Conservation (phyloP, 306 rosid species). For the Cercis canadensis region DNA sequence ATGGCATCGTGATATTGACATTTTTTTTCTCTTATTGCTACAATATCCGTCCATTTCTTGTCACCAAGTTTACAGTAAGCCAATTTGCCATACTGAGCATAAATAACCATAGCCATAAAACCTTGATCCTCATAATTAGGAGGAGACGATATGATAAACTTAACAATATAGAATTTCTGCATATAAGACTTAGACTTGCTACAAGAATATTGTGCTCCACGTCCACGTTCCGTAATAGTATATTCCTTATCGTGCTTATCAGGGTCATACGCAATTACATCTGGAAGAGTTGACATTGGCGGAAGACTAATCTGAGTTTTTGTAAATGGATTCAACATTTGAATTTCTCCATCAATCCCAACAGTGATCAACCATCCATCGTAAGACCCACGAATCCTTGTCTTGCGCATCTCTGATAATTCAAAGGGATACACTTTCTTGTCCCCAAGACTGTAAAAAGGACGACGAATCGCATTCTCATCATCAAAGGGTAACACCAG, state of each 20-base stretch:
- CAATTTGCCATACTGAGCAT: neutral
- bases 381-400: neutral
- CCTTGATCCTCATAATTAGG: neutral
- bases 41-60: neutral
- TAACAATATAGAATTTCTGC: neutral
- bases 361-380: neutral
- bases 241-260: neutral
- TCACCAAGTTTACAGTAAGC: neutral
- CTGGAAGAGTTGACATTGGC: neutral
- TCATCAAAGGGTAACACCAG: neutral
- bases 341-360: neutral
- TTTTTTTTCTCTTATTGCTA: neutral
- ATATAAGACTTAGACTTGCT: neutral
- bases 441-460: neutral
- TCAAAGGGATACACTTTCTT: neutral
- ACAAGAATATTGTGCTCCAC: too few relatives aligned
- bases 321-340: neutral
- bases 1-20: neutral
- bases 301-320: neutral
- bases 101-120: neutral
- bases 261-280: neutral
- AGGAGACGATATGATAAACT: neutral
- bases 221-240: neutral
- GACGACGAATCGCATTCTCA: neutral
- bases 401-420: neutral